Evolutionary conservation across 2,329 filamentous ascomycete species (phyloP).

Genomic region (Aplosporella prunicola): DNA sequence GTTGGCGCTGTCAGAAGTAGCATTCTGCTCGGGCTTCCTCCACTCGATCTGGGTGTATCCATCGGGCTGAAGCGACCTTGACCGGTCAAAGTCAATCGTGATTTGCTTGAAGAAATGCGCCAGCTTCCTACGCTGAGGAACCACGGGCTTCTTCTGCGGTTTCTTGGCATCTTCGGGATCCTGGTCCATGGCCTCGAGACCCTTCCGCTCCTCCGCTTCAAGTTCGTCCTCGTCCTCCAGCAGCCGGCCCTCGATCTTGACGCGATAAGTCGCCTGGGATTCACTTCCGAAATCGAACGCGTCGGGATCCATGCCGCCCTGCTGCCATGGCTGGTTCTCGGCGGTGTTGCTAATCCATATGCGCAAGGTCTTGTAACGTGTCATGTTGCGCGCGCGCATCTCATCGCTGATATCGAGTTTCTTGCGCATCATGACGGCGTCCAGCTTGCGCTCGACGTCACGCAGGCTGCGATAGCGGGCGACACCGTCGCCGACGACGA

Average conservation of each 20-base stretch:
- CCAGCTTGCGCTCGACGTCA: constrained; percentile 77
- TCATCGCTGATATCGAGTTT: constrained; percentile 81
- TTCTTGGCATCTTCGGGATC: constrained; percentile 15
- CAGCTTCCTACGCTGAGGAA: constrained; percentile 43
- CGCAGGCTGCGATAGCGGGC: constrained; percentile 74
- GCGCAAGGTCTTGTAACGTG: constrained; percentile 75
- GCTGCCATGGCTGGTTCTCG: constrained; percentile 91
- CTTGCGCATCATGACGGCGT: constrained; percentile 91
- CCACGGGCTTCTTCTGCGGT: constrained; percentile 18
- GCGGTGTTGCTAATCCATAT: constrained; percentile 94
- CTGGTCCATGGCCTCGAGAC: too few relatives aligned
- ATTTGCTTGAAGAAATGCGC: constrained; percentile 79
- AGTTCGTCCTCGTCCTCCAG: constrained; percentile 45
- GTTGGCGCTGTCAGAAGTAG: constrained; percentile 54
- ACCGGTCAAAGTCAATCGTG: constrained; percentile 51
- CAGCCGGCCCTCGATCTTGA: constrained; percentile 84
- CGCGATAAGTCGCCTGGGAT: constrained; percentile 69
- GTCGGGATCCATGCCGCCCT: constrained; percentile 56
- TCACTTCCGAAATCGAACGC: constrained; percentile 74
- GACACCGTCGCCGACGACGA: constrained; percentile 72
- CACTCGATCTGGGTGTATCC: constrained; percentile 63
- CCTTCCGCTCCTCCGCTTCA: too few relatives aligned
- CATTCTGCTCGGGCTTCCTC: constrained; percentile 62
- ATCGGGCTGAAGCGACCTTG: constrained; percentile 56
- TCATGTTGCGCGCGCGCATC: constrained; percentile 62